Base-by-base conservation (phyloP, 2,329 filamentous ascomycete species). In the Colletotrichum truncatum region DNA sequence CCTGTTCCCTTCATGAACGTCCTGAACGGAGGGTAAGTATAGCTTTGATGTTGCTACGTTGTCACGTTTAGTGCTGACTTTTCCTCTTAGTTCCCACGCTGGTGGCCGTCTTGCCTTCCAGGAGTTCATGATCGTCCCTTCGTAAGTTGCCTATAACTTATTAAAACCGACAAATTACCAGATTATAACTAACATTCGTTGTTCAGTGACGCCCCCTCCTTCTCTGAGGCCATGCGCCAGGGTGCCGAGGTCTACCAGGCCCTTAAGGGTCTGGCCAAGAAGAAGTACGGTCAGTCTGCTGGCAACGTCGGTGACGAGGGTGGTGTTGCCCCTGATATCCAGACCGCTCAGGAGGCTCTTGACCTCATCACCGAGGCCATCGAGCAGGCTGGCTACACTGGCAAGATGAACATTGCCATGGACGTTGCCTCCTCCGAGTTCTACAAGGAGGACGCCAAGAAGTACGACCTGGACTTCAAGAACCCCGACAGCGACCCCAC, bases 401-500 rank as follows among this genome's bases (percentile, higher is more conserved):
- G 95, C 82, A 87, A 96, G 88, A 91, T 99, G 81, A 93, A 97
- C 82, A 99, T 99, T 76, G 96, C 96, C 80, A 97, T 99, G 94
- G 96, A 99, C 77, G 95, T 98, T 79, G 96, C 96, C 71, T 98
- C 96, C 71, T 97, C 93, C 87, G 96, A 99, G 84, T 99, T 99
- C 89, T 99, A 99, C 92, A 98, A 98, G 87, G 82, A 86, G 76
- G 93, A 96, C 55, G 95, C 85, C 80, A 98, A 98, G 92, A 98
- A 98, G 89, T 99, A 99, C 89, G 96, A 99, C 80, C 89, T 99
- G 71, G 96, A 98, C 91, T 99, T 98, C 93, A 98, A 99, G 93
- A 99, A 99, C 90, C 95, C 96, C 76, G 91, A 98, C 70, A 96
- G 92, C 81, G 96, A 99, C 86, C 88, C 90, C 78, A 88, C 84